Conservation (phyloP, 345 rosid species). For the Eucalyptus dawsonii region DNA sequence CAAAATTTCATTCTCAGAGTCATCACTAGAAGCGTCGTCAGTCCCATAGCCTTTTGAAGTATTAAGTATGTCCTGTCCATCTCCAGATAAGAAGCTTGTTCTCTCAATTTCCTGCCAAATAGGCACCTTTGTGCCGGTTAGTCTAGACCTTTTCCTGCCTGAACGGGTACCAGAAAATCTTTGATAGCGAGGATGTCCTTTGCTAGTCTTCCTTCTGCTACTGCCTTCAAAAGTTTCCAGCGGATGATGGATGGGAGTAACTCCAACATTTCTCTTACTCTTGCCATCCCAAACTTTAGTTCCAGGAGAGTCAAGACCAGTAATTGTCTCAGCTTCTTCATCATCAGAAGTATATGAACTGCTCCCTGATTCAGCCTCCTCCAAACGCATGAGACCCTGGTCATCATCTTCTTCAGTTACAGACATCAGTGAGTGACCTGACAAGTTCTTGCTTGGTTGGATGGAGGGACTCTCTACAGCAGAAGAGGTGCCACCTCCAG, state of each 20-base stretch:
- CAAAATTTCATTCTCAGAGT: slow-evolving; percentile 53
- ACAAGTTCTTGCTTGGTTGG: slow-evolving; percentile 12
- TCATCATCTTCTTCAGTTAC: slow-evolving; percentile 45
- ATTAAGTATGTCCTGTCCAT: slow-evolving; percentile 65
- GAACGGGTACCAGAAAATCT: slow-evolving; percentile 30
- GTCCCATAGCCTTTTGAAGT: slow-evolving; percentile 14
- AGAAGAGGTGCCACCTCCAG: slow-evolving; percentile 1
- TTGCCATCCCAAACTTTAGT: slow-evolving; percentile 97
- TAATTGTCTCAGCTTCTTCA: slow-evolving; percentile 50
- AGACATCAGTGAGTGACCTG: slow-evolving; percentile 15
- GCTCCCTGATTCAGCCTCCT: slow-evolving; percentile 39
- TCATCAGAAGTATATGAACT: slow-evolving; percentile 71
- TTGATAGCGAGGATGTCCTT: slow-evolving; percentile 38
- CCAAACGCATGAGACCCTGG: slow-evolving; percentile 5
- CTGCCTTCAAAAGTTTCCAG: slow-evolving; percentile 64
- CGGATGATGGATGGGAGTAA: slow-evolving; percentile 85
- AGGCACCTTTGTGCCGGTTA: slow-evolving; percentile 20
- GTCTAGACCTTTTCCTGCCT: slow-evolving; percentile 65
- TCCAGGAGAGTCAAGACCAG: slow-evolving; percentile 85
- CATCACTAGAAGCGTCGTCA: slow-evolving; percentile 51
- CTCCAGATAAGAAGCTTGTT: slow-evolving; percentile 71
- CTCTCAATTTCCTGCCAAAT: slow-evolving; percentile 77
- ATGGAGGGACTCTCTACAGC: slow-evolving; percentile 5
- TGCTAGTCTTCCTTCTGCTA: slow-evolving; percentile 26
- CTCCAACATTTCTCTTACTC: slow-evolving; percentile 61